Evolutionary conservation across 805 yeast species (phyloP).

Genomic region (Candida tibetensis): DNA sequence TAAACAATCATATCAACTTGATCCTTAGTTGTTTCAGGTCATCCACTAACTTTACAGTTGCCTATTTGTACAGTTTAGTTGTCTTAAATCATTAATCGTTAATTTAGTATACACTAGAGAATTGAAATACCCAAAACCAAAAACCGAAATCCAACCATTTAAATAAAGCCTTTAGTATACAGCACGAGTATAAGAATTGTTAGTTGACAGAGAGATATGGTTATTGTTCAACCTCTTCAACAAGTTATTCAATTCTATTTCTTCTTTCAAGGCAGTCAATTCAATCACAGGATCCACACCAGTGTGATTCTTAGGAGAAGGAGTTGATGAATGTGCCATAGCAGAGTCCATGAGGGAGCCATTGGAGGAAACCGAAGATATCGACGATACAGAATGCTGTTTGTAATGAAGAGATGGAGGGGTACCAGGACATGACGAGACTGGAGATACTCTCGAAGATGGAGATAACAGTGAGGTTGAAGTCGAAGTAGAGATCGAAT

Average conservation of each 20-base stretch:
- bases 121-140: neutral
- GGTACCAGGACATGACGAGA: slow-evolving; percentile 16
- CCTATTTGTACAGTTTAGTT: too few species aligned
- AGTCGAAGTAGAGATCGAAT: slow-evolving; percentile 1
- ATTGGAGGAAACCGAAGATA: slow-evolving; percentile 8
- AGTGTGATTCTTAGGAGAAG: slow-evolving; percentile 4
- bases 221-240: slow-evolving; percentile 11
- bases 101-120: neutral
- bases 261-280: slow-evolving; percentile 34
- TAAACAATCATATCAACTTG: too few species aligned
- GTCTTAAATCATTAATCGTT: neutral
- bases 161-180: neutral
- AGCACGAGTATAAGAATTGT: neutral
- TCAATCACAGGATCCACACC: slow-evolving; percentile 34
- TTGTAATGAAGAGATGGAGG: slow-evolving; percentile 15
- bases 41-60: too few species aligned
- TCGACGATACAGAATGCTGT: slow-evolving; percentile 17
- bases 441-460: slow-evolving; percentile 1
- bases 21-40: too few species aligned
- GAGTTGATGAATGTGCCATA: slow-evolving; percentile 3
- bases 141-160: neutral
- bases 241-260: slow-evolving; percentile 27
- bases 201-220: neutral
- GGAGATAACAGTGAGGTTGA: slow-evolving; percentile 2
- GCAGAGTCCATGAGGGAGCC: slow-evolving; percentile 8